Base-by-base conservation (phyloP, 2,329 filamentous ascomycete genomes). In the Fusarium sp. region DNA sequence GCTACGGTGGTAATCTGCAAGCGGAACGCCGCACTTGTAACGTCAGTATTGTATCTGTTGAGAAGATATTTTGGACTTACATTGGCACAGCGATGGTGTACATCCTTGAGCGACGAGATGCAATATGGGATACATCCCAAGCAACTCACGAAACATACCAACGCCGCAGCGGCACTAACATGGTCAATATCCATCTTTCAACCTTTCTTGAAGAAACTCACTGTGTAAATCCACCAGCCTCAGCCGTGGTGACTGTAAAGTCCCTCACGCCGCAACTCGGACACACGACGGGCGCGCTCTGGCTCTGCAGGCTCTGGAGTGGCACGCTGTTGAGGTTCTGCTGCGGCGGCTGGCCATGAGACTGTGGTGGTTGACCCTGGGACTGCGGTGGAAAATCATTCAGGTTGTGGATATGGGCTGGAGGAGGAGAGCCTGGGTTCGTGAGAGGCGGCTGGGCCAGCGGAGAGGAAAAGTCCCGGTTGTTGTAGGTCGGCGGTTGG, bases 1-100 rank as follows among this genome's bases (percentile, higher is more conserved):
- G 27, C 74, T 72, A 11, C 73, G 72, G 27, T 79, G 77, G 52
- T 62, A 79, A 35, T 61, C 64, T 20, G 77, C 77, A 14, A 79
- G 73, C 5, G 64, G 61, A 22, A 72, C 59, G 2, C 63, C 66
- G 35, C 77, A 79, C 76, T 78, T 3, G 2, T 52, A 14, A 20
- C 1, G 29, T 75, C 5, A 72, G 58, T 9, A 2, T 10, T 29
- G 29, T 7, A 22, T n/a, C 14, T 14, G 2, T 2, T 4, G 13
- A 4, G 40, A 27, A 5, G 25, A 8, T 2, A 5, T 20, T 0
- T 18, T 14, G 9, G 6, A 68, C 75, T 65, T 65, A 78, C 76
- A 16, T 74, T 71, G 14, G 70, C 63, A 31, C 77, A 79, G 13
- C 60, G 40, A 63, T 79, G 77, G n/a, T 72, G 54, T 5, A 77